phyloP scores from a whole-genome alignment of 2,329 filamentous ascomycete genomes.

The Triangularia setosa region DNA sequence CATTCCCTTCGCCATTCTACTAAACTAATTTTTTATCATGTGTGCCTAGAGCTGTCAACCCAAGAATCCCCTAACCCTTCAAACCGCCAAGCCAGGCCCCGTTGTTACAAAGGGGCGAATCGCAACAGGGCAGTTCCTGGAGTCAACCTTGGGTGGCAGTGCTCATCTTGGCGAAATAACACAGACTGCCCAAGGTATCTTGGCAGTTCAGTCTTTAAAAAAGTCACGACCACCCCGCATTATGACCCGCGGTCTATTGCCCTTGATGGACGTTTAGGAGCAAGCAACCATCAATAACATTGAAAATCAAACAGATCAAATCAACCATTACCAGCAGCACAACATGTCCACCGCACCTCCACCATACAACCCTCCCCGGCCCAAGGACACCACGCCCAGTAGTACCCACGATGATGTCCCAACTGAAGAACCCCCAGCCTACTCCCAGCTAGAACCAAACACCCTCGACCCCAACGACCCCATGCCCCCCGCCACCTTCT shows the following conservation, averaged over 20 bases:
- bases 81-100: not conserved
- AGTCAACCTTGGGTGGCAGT: not conserved
- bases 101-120: not conserved
- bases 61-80: not conserved
- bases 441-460: slow-evolving; percentile 9
- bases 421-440: slow-evolving; percentile 15
- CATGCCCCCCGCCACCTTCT: slow-evolving; percentile 11
- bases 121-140: not conserved
- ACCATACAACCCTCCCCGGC: not conserved
- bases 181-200: not conserved
- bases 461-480: slow-evolving; percentile 15
- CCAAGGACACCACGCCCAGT: not conserved
- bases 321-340: not conserved
- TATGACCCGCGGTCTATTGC: not conserved
- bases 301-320: not conserved
- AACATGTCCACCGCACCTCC: not conserved
- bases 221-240: not conserved
- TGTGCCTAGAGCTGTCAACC: not conserved
- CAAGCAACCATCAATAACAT: too few species aligned
- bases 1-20: too few species aligned
- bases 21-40: too few species aligned
- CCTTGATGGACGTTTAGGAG: too few species aligned
- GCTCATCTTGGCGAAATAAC: not conserved
- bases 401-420: not conserved
- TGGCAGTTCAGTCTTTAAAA: not conserved